Evolutionary conservation across 2,329 filamentous ascomycete species (phyloP), one percentile per base, ranked within the genome.

Genomic region (Dactylellina haptotyla): DNA sequence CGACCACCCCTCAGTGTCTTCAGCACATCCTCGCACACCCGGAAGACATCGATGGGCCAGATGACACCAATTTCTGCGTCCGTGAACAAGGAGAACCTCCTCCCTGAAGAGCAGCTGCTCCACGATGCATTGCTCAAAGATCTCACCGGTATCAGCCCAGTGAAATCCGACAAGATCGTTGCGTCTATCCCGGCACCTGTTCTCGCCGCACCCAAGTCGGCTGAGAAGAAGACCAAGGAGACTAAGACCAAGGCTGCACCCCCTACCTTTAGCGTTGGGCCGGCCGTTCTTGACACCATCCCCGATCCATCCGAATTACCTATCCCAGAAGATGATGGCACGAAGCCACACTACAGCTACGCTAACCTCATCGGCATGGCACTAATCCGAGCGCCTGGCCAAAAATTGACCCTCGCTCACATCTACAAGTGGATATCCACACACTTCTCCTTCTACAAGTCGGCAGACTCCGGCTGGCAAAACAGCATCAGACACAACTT

Each of bases 361-460:
- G 94, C 95, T 18, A 91, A 90, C 77, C 86, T 99, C 77, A 98
- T 98, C 76, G 95, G 92, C 79, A 97, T 97, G 93, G 93, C 95
- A 57, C 97, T 99, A 78, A 84, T 98, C 20, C 89, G 93, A 75
- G 92, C 95, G 3, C 89, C 91, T 10, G 88, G 89, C 74, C 89
- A 93, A 72, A 90, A 91, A 58, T 85, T 98, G 75, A 98, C 95
- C 0, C 85, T 99, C 16, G 89, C 93, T 25, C 93, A 97, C 81
- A 99, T 99, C 77, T 99, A 98, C 85, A 97, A 96, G 80, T 99
- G 95, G 94, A 98, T 99, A 78, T 96, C 92, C n/a, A 92, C 96
- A 80, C 93, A 90, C 16, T 98, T 91, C 80, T 89, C 87, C 3
- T 97, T 94, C 82, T 99, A 98, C 83, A 89, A 87, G 77, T 87